Percentiles rank a stretch among this genome's conserved stretches.
Conservation (phyloP, 352 stramenopile genomes). For the Phytophthora colocasiae region DNA sequence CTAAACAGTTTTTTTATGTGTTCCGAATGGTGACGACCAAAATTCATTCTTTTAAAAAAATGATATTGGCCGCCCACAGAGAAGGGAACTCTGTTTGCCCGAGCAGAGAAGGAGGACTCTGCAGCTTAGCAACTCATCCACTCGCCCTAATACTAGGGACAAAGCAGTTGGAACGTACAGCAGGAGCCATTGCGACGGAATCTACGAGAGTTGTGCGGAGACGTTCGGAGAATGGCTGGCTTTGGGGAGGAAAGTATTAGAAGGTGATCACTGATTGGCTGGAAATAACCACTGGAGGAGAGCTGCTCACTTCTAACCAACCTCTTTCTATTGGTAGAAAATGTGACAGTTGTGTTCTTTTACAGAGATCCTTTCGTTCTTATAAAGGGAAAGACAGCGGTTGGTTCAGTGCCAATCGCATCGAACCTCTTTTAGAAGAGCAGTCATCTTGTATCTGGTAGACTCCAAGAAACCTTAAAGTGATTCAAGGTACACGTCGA, state of each 20-base stretch:
- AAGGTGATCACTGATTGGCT: constrained; percentile 31
- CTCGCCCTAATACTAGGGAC: constrained; percentile 14
- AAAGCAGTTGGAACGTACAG: constrained; percentile 45
- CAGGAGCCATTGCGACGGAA: constrained; percentile 58
- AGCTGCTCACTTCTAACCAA: constrained; percentile 8
- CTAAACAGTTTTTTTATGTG: constrained; percentile 18
- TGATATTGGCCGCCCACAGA: constrained; percentile 59
- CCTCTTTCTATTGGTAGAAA: constrained; percentile 49
- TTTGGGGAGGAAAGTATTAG: neutral
- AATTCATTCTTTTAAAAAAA: neutral
- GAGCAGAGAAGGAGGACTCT: constrained; percentile 87
- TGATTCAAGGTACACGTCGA: constrained; percentile 85
- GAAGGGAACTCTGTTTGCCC: constrained; percentile 92
- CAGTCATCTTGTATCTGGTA: constrained; percentile 91
- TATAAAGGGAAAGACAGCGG: constrained; percentile 56
- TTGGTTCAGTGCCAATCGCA: constrained; percentile 47
- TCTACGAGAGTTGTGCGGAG: constrained; percentile 35
- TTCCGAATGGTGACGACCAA: constrained; percentile 41
- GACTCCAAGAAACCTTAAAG: constrained; percentile 90
- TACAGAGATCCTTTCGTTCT: constrained; percentile 47
- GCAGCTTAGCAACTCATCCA: constrained; percentile 87
- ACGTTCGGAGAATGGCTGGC: constrained; percentile 49
- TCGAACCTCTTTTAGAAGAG: constrained; percentile 9
- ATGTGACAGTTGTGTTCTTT: constrained; percentile 18
- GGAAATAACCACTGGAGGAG: constrained; percentile 50